Evolutionary conservation across 148 eudicot species (phyloP).

Genomic region (Nyssa sinensis): DNA sequence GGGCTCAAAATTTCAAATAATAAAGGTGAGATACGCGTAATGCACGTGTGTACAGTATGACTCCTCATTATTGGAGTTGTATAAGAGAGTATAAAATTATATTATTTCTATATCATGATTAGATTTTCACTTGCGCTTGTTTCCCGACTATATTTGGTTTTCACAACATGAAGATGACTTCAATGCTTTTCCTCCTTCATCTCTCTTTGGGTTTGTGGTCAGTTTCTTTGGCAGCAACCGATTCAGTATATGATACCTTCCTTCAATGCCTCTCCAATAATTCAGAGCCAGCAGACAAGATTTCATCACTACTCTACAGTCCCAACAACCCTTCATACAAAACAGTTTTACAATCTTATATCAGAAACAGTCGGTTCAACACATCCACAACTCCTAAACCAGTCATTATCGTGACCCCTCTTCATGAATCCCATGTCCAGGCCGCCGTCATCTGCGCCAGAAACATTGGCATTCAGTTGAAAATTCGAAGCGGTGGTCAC

Average conservation of each 20-base stretch:
- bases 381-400: slow-evolving; percentile 29
- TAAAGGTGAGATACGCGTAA: no score
- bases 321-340: slow-evolving; percentile 12
- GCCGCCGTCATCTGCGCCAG: slow-evolving; percentile 24
- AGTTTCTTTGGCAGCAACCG: not conserved
- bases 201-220: not conserved
- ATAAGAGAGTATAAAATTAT: no score
- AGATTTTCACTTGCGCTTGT: no score
- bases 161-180: no score
- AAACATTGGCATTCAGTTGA: not conserved
- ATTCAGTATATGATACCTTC: not conserved
- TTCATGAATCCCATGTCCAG: slow-evolving; percentile 13
- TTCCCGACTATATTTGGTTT: no score
- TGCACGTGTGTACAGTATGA: no score
- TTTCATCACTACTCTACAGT: slow-evolving; percentile 20
- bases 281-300: slow-evolving; percentile 1
- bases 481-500: slow-evolving; percentile 30
- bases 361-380: slow-evolving; percentile 30
- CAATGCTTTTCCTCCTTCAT: not conserved
- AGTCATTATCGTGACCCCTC: slow-evolving; percentile 23
- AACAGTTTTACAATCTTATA: slow-evolving; percentile 16
- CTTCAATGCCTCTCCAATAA: slow-evolving; percentile 3
- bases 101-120: no score
- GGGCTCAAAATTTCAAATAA: no score
- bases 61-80: no score